Evolutionary conservation across 2,329 filamentous ascomycete genomes (phyloP).

Genomic region (Calonectria hongkongensis): DNA sequence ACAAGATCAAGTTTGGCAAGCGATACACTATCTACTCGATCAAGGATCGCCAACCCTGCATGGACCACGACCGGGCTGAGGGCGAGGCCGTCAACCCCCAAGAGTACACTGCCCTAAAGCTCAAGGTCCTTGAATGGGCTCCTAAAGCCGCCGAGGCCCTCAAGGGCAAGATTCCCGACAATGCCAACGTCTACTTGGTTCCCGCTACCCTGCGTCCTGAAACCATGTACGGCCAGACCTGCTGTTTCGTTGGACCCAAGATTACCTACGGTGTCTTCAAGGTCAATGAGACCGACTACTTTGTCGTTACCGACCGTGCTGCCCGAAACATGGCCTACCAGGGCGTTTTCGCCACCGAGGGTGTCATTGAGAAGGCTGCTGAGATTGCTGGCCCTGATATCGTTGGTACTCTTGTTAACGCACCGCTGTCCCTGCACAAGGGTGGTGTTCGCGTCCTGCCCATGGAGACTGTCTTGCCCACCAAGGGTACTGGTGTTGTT

Average conservation of each 20-base stretch:
- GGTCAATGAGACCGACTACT: slow-evolving; percentile 85
- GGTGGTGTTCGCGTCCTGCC: slow-evolving; percentile 91
- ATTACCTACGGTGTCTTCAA: slow-evolving; percentile 94
- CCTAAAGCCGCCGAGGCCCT: slow-evolving; percentile 82
- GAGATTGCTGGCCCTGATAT: slow-evolving; percentile 86
- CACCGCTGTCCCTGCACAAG: slow-evolving; percentile 90
- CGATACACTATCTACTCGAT: slow-evolving; percentile 90
- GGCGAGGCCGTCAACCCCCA: slow-evolving; percentile 80
- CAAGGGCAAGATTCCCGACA: slow-evolving; percentile 85
- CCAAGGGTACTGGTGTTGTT: slow-evolving; percentile 97
- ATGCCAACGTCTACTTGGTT: slow-evolving; percentile 89
- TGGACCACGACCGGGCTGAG: slow-evolving; percentile 69
- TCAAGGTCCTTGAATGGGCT: slow-evolving; percentile 93
- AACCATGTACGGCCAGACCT: slow-evolving; percentile 99
- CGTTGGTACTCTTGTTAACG: slow-evolving; percentile 91
- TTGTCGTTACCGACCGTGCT: slow-evolving; percentile 87
- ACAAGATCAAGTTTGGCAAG: slow-evolving; percentile 96
- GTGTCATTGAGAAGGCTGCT: slow-evolving; percentile 82
- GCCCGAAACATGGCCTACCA: slow-evolving; percentile 98
- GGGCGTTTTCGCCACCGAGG: slow-evolving; percentile 86
- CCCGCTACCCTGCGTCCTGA: slow-evolving; percentile 95
- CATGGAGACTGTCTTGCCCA: slow-evolving; percentile 94
- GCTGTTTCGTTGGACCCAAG: slow-evolving; percentile 94
- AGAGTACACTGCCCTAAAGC: slow-evolving; percentile 94
- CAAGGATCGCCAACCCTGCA: slow-evolving; percentile 67